Evolutionary conservation across 208 protist genomes (phyloP).

Genomic region (Crithidia bombi): DNA sequence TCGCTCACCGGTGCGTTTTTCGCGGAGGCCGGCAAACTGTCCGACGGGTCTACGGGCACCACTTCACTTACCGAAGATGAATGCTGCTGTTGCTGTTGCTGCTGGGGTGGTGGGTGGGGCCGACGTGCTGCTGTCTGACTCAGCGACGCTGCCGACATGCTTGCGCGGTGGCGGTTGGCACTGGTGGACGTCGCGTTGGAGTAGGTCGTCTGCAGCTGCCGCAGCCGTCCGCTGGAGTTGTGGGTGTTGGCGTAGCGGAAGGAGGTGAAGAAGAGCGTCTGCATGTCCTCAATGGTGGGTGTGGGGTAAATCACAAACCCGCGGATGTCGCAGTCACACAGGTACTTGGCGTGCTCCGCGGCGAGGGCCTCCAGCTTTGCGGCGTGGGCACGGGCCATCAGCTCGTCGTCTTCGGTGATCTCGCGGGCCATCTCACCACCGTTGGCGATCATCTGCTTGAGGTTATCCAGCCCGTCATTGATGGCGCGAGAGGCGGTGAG

Average conservation of each 20-base stretch:
- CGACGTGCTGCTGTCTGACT: neutral
- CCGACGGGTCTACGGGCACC: neutral
- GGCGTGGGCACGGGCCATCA: slow-evolving; percentile 2
- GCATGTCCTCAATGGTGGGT: slow-evolving; percentile 18
- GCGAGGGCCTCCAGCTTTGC: slow-evolving; percentile 26
- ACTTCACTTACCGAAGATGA: neutral
- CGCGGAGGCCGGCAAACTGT: neutral
- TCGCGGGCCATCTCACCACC: neutral
- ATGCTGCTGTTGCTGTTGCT: neutral
- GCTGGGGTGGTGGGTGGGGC: neutral
- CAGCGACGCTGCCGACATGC: neutral
- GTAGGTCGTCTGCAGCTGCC: slow-evolving; percentile 3
- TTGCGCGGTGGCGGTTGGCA: neutral
- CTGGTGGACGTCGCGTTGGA: neutral
- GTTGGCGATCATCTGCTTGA: neutral
- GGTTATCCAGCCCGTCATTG: neutral
- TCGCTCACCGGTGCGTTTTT: neutral
- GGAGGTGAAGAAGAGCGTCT: slow-evolving; percentile 26
- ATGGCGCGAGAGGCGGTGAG: slow-evolving; percentile 6
- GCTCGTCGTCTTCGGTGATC: slow-evolving; percentile 9
- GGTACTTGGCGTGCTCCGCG: slow-evolving; percentile 40
- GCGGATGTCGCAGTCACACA: slow-evolving; percentile 7
- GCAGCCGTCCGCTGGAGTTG: slow-evolving; percentile 1
- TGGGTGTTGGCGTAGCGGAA: slow-evolving; percentile 15
- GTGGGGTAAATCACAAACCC: slow-evolving; percentile 36